These are phyloP conservation scores for Glomus cerebriforme DNA, from an alignment of 192 early-diverging fungal species.

Conservation along the genomic window DNA sequence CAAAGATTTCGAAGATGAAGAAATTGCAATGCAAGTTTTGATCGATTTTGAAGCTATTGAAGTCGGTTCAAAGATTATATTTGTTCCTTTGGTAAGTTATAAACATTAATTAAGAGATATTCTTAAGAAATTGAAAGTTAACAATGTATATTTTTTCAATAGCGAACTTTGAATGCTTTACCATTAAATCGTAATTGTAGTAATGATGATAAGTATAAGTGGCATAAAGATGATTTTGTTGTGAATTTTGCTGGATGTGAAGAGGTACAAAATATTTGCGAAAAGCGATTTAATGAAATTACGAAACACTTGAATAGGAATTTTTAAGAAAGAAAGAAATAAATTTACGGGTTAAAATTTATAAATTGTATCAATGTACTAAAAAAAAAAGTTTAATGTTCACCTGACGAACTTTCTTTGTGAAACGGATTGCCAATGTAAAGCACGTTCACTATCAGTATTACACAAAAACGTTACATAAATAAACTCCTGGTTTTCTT, in stretches of 20 bases:
- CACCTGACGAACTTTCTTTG: too few species aligned
- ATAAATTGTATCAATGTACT: too few species aligned
- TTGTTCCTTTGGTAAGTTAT: background rate
- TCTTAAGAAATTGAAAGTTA: background rate
- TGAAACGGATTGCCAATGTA: too few species aligned
- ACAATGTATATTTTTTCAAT: background rate
- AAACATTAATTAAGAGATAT: background rate
- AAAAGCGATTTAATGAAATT: background rate
- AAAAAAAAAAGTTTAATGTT: too few species aligned
- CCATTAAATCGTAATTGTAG: background rate
- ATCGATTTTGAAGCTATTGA: slow-evolving; percentile 12
- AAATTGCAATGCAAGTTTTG: background rate
- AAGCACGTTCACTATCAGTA: too few species aligned
- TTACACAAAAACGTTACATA: too few species aligned
- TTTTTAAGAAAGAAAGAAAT: background rate
- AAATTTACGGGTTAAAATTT: too few species aligned
- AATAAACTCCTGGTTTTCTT: too few species aligned
- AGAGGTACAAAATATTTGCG: background rate
- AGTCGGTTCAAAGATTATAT: background rate
- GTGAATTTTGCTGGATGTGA: slow-evolving; percentile 14
- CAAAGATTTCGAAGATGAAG: background rate
- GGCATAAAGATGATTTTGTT: slow-evolving; percentile 22
- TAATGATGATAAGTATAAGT: background rate
- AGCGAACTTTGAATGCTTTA: slow-evolving; percentile 4
- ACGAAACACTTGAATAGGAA: background rate